These are phyloP conservation scores for Parachaetomium inaequale DNA, from an alignment of 495 filamentous ascomycete species.

Conservation along the genomic window DNA sequence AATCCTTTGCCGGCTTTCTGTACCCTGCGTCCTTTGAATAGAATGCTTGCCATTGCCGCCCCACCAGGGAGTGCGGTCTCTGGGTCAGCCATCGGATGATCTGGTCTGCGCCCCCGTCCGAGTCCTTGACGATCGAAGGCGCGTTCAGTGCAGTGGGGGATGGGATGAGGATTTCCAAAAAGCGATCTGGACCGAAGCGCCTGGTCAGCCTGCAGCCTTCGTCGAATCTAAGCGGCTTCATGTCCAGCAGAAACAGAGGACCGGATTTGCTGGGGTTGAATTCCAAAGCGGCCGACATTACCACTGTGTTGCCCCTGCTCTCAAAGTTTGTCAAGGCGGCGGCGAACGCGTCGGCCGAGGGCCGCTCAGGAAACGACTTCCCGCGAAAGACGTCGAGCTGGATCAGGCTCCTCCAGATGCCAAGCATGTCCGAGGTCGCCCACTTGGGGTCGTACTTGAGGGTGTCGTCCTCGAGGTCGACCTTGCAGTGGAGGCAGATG, in stretches of 20 bases:
- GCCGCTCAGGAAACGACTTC: conserved; percentile 42
- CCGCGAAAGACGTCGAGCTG: conserved; percentile 33
- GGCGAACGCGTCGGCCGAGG: conserved; percentile 32
- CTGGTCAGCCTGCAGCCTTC: conserved; percentile 42
- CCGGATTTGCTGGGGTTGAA: conserved; percentile 32
- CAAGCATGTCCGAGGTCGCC: conserved; percentile 29
- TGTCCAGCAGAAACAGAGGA: conserved; percentile 37
- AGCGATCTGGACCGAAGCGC: conserved; percentile 47
- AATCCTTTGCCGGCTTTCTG: conserved; percentile 36
- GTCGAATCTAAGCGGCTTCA: conserved; percentile 41
- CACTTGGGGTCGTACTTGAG: conserved; percentile 38
- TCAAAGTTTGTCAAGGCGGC: conserved; percentile 37
- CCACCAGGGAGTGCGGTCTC: conserved; percentile 37
- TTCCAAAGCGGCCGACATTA: conserved; percentile 36
- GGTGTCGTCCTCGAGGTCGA: conserved; percentile 31
- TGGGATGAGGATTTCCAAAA: conserved; percentile 44
- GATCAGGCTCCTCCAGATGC: conserved; percentile 36
- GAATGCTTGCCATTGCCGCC: conserved; percentile 47
- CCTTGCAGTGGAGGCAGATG: conserved; percentile 41
- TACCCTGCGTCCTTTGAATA: conserved; percentile 39
- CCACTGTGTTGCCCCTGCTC: conserved; percentile 32
- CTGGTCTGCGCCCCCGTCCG: conserved; percentile 27
- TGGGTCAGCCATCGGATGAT: conserved; percentile 42
- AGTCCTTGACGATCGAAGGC: conserved; percentile 21
- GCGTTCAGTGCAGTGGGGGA: conserved; percentile 22